phyloP scores from a whole-genome alignment of 192 early-diverging fungal species.

The Coemansia nantahalensis region DNA sequence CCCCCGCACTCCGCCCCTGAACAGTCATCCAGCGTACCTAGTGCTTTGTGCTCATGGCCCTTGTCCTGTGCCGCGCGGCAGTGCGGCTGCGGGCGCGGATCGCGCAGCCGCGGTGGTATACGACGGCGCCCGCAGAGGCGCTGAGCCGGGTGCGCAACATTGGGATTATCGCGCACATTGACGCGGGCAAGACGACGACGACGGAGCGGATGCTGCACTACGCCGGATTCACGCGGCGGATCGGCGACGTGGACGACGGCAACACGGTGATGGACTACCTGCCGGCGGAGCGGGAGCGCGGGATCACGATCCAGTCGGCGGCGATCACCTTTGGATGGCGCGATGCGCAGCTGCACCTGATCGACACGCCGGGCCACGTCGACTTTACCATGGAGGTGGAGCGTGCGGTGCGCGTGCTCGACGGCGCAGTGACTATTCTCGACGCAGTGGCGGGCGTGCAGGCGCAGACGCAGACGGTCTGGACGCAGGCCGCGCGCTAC shows the following conservation, averaged over 20 bases:
- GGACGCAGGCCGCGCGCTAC: slow-evolving; percentile 84
- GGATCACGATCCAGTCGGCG: slow-evolving; percentile 92
- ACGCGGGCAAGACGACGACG: slow-evolving; percentile 95
- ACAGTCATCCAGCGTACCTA: too few relatives aligned
- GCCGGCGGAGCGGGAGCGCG: slow-evolving; percentile 82
- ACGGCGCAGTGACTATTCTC: slow-evolving; percentile 89
- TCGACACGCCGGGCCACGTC: slow-evolving; percentile 95
- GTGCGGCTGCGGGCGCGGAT: too few relatives aligned
- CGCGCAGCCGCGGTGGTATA: too few relatives aligned
- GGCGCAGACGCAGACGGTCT: slow-evolving; percentile 96
- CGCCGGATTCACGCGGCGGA: slow-evolving; percentile 81
- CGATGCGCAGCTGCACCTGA: slow-evolving; percentile 79
- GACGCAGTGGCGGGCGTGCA: slow-evolving; percentile 96
- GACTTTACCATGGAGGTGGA: slow-evolving; percentile 98
- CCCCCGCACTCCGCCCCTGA: too few relatives aligned
- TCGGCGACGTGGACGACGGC: slow-evolving; percentile 94
- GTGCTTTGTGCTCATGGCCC: too few relatives aligned
- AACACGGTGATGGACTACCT: slow-evolving; percentile 94
- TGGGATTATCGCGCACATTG: slow-evolving; percentile 96
- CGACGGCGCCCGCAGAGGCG: too few relatives aligned
- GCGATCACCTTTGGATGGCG: slow-evolving; percentile 85
- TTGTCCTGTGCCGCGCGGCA: too few relatives aligned
- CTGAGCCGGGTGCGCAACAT: slow-evolving; percentile 67
- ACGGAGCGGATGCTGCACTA: slow-evolving; percentile 98
- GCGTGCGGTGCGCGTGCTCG: slow-evolving; percentile 85